Conservation (phyloP, 2,329 filamentous ascomycete species). For the Aspergillus sp. region DNA sequence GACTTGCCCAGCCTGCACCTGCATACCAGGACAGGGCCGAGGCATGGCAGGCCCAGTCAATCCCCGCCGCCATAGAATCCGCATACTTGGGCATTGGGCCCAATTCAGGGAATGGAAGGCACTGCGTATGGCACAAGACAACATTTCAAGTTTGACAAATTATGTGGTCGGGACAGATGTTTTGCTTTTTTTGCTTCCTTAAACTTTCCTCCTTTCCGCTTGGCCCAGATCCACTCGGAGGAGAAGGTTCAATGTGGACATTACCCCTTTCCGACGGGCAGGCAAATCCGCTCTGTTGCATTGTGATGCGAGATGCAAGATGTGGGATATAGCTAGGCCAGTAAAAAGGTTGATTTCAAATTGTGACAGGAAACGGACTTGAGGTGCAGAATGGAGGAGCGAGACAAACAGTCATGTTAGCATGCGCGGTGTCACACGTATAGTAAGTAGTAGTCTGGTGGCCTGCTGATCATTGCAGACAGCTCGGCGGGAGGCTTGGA, state of each 20-base stretch:
- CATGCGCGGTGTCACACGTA: no score
- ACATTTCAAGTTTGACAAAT: background rate
- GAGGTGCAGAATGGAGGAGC: no score
- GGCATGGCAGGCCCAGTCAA: constrained; percentile 6
- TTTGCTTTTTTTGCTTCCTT: background rate
- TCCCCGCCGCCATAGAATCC: constrained; percentile 12
- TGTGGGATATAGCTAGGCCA: no score
- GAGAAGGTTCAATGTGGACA: no score
- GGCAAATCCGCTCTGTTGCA: no score
- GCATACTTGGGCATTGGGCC: background rate
- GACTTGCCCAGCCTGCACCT: background rate
- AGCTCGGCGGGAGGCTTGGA: background rate
- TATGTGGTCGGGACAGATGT: background rate
- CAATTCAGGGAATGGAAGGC: constrained; percentile 10
- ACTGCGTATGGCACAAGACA: background rate
- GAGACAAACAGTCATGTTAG: no score
- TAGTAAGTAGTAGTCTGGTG: no score
- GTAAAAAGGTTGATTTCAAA: no score
- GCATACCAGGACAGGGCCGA: constrained; percentile 15
- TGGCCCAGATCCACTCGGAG: no score
- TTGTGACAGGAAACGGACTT: no score
- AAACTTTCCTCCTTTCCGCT: background rate
- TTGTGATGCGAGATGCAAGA: no score
- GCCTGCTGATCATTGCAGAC: background rate
- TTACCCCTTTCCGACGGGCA: no score